Evolutionary conservation across 2,329 filamentous ascomycete species (phyloP), one percentile per base, ranked within the genome.

Genomic region (Penicillium nordicum): DNA sequence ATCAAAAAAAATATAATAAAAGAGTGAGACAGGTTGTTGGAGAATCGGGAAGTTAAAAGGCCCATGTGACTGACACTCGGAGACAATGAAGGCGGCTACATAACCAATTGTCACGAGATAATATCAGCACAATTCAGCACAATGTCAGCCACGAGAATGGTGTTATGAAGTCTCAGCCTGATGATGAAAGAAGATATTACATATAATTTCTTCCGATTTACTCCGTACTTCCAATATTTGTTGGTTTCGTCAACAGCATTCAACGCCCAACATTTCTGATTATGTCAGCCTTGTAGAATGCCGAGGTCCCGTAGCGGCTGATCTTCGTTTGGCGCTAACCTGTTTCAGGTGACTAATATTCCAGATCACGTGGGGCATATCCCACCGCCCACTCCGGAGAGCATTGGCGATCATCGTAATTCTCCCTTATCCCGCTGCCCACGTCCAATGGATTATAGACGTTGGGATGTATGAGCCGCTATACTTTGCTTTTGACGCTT

Each of bases 401-500:
- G 45, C 52, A 43, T 50, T 44, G 30, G 46, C 46, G 52, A 55
- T 43, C 46, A 30, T 55, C 37, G n/a, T 38, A 42, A 34, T 30
- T 36, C 45, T 37, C n/a, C 48, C 47, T 29, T 43, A 53, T 53
- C 53, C 46, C 60, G 55, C 62, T 53, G 47, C 63, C 67, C 65
- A 61, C 61, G 63, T 69, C 67, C 59, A 51, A 71, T 72, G 70
- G 70, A 65, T 66, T 40, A 50, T 65, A 62, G 67, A 72, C 69
- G 70, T 66, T 72, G 75, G 76, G 69, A 78, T 74, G 72, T 74
- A 76, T 70, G 76, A 78, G 69, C 72, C 76, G 61, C 67, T 78
- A 53, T 73, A 75, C 65, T 71, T 77, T 64, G 72, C 76, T 50
- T 73, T 76, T 64, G 72, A 78, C 70, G 72, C 73, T 69, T 79